Percentiles rank a stretch among this genome's conserved stretches.
Evolutionary conservation across 352 stramenopile species (phyloP).

Genomic region (Stramenopiles sp.): DNA sequence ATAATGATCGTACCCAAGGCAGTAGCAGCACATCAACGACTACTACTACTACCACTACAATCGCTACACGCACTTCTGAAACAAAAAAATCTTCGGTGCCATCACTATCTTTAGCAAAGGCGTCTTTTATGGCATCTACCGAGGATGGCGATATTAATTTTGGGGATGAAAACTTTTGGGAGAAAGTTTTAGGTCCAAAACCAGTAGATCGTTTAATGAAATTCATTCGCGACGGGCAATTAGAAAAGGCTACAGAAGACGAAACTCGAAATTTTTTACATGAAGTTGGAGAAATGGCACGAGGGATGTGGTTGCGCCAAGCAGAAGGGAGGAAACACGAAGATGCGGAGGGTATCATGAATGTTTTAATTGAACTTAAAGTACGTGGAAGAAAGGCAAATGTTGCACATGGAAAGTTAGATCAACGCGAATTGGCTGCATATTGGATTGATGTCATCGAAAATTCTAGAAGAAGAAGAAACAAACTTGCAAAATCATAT

Average conservation of each 20-base stretch:
- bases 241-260: background rate
- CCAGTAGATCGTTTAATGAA: conserved; percentile 56
- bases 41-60: background rate
- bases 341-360: background rate
- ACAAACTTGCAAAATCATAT: background rate
- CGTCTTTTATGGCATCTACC: conserved; percentile 53
- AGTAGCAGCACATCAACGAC: background rate
- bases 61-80: background rate
- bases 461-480: background rate
- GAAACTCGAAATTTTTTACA: background rate
- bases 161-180: conserved; percentile 67
- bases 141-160: conserved; percentile 62
- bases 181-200: conserved; percentile 61
- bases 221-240: conserved; percentile 47
- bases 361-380: background rate
- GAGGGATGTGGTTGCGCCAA: background rate
- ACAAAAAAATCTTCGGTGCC: conserved; percentile 29
- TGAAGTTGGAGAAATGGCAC: background rate
- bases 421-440: background rate
- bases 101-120: conserved; percentile 59
- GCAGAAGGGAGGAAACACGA: background rate
- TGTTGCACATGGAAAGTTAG: background rate
- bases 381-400: background rate
- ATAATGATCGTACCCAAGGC: background rate
- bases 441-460: background rate